Evolutionary conservation across 2,329 filamentous ascomycete genomes (phyloP).

Genomic region (Chrysosporium keratinophilum): DNA sequence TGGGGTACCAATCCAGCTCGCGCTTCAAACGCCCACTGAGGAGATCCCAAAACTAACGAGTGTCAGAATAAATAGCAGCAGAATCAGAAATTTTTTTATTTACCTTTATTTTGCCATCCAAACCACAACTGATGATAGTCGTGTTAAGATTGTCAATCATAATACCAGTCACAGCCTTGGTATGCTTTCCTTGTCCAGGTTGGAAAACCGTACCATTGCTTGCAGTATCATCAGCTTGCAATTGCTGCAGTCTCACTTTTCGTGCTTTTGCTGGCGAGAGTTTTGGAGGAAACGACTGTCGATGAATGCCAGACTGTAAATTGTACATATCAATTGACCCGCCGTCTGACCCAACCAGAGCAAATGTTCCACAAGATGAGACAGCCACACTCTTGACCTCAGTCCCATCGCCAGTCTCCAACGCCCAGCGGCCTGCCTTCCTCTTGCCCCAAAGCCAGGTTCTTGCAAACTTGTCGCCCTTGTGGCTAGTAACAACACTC

Average conservation of each 20-base stretch:
- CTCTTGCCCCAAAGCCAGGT: conserved; percentile 99
- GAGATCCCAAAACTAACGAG: conserved; percentile 75
- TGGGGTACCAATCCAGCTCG: conserved; percentile 73
- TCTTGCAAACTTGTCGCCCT: conserved; percentile 69
- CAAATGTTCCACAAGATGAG: conserved; percentile 87
- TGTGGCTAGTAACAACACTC: conserved; percentile 87
- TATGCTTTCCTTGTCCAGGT: conserved; percentile 60
- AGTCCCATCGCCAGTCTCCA: conserved; percentile 73
- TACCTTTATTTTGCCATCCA: conserved; percentile 80
- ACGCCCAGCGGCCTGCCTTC: conserved; percentile 82
- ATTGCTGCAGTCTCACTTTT: conserved; percentile 58
- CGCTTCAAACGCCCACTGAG: conserved; percentile 66
- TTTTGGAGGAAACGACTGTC: conserved; percentile 74
- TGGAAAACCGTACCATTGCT: conserved; percentile 23
- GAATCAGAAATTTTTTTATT: conserved; percentile 6
- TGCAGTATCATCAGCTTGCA: conserved; percentile 48
- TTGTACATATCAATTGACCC: conserved; percentile 94
- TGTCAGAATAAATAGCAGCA: background rate
- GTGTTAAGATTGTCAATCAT: conserved; percentile 84
- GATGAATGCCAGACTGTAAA: conserved; percentile 79
- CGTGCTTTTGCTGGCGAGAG: conserved; percentile 69
- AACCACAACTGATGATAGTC: conserved; percentile 69
- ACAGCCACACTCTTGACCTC: conserved; percentile 76
- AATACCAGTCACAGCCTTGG: conserved; percentile 71
- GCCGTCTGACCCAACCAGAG: conserved; percentile 70